phyloP scores from a whole-genome alignment of 2,329 filamentous ascomycete species.

The Tolypocladium ophioglossoides region DNA sequence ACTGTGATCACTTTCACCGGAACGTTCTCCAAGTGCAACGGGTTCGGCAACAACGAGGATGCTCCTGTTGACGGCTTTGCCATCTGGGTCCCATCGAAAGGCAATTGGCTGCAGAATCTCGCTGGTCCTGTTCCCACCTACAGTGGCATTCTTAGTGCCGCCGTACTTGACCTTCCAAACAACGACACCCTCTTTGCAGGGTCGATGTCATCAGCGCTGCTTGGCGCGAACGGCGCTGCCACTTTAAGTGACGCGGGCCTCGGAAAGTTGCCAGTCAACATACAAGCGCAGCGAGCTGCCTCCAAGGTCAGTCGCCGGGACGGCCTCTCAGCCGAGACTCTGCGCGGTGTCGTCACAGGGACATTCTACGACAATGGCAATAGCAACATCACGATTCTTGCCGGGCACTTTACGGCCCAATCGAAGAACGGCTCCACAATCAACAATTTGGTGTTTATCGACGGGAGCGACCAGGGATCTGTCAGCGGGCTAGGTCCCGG shows the following conservation, averaged over 20 bases:
- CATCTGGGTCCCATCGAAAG: conserved; percentile 78
- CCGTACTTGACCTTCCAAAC: conserved; percentile 52
- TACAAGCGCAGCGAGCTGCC: conserved; percentile 24
- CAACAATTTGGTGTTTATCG: conserved; percentile 73
- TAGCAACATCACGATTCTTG: conserved; percentile 77
- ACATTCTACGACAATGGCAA: conserved; percentile 61
- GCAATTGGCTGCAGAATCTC: conserved; percentile 83
- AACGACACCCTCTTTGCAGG: conserved; percentile 67
- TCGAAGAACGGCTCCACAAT: conserved; percentile 59
- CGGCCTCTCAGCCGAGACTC: conserved; percentile 24
- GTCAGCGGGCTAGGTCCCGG: conserved; percentile 60
- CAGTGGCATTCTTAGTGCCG: conserved; percentile 61
- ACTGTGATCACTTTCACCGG: conserved; percentile 72
- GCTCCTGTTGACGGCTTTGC: conserved; percentile 66
- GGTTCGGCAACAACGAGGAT: conserved; percentile 52
- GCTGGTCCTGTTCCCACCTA: conserved; percentile 53
- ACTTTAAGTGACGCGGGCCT: conserved; percentile 47
- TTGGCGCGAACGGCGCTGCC: conserved; percentile 63
- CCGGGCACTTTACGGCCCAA: conserved; percentile 71
- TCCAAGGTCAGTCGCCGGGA: conserved; percentile 36
- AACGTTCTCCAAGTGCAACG: conserved; percentile 61
- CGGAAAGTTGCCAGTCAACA: conserved; percentile 46
- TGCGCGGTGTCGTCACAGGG: conserved; percentile 65
- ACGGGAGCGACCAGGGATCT: conserved; percentile 56
- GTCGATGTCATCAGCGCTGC: conserved; percentile 65